Conservation (phyloP, 1,284 basidiomycete species). For the Chalciporus piperatoides region DNA sequence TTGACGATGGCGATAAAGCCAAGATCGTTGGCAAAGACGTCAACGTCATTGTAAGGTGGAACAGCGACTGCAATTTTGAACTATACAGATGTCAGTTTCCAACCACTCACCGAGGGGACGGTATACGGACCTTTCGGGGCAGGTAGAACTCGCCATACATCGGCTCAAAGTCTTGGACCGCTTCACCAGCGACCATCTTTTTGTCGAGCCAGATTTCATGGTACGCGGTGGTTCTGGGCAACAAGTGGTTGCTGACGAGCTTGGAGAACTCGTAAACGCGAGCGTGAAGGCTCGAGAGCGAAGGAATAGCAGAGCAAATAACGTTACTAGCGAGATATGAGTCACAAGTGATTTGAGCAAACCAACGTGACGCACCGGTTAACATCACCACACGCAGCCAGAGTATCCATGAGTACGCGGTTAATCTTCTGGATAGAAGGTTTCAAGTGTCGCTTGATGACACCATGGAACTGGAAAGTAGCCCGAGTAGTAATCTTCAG, state of each 20-base stretch:
- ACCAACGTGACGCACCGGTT: conserved; percentile 61
- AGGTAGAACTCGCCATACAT: conserved; percentile 97
- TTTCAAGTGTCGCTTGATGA: conserved; percentile 96
- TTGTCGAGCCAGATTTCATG: conserved; percentile 99
- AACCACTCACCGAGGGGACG: conserved; percentile 2
- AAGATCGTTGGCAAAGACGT: conserved; percentile 94
- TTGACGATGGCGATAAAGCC: conserved; percentile 93
- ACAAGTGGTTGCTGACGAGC: conserved; percentile 80
- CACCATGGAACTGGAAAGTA: conserved; percentile 99
- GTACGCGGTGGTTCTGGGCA: conserved; percentile 92
- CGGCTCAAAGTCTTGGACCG: conserved; percentile 92
- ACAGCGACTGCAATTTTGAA: conserved; percentile 98
- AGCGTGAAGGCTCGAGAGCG: conserved; percentile 79
- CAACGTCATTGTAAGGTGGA: conserved; percentile 95
- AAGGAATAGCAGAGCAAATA: conserved; percentile 89
- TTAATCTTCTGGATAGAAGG: conserved; percentile 97
- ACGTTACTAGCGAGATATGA: conserved; percentile 64
- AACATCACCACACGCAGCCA: conserved; percentile 98
- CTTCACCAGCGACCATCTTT: conserved; percentile 89
- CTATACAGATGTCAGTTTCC: conserved; percentile 38
- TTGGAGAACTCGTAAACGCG: conserved; percentile 88
- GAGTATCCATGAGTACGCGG: conserved; percentile 86
- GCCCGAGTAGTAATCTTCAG: conserved; percentile 98
- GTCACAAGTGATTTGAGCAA: not conserved
- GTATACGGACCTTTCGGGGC: conserved; percentile 71